Conservation (phyloP, 208 protist genomes). For the Acanthamoeba triangularis region DNA sequence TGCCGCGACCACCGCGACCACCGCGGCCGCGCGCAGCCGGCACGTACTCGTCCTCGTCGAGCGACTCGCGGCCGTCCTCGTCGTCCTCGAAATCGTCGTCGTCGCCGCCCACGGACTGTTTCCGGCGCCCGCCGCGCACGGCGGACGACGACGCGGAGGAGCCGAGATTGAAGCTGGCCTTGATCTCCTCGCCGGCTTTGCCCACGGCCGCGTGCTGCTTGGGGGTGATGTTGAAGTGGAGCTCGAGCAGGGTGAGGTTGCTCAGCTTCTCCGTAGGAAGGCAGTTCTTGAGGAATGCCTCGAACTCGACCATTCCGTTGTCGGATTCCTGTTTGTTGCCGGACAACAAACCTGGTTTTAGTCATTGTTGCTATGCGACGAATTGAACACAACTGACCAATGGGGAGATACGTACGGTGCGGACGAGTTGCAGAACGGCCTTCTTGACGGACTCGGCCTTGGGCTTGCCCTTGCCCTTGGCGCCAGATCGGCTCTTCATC, state of each 20-base stretch:
- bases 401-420: background rate
- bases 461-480: slow-evolving; percentile 35
- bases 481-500: slow-evolving; percentile 20
- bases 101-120: background rate
- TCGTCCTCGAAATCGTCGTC: background rate
- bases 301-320: background rate
- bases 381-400: too few relatives aligned
- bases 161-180: background rate
- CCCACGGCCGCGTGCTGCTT: background rate
- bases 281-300: background rate
- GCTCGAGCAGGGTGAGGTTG: background rate
- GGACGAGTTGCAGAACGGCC: background rate
- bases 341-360: too few relatives aligned
- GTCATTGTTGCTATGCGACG: background rate
- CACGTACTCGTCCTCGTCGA: slow-evolving; percentile 6
- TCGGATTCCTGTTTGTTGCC: too few relatives aligned
- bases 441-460: slow-evolving; percentile 14
- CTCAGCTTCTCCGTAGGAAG: background rate
- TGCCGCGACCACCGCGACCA: too few relatives aligned
- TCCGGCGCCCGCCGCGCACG: too few relatives aligned
- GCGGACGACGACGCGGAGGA: background rate
- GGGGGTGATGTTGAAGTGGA: background rate
- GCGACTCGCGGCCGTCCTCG: background rate
- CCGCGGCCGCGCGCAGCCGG: too few relatives aligned
- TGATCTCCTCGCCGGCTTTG: background rate